These are phyloP conservation scores for Fusarium musae DNA, from an alignment of 2,329 filamentous ascomycete species.

Conservation along the genomic window DNA sequence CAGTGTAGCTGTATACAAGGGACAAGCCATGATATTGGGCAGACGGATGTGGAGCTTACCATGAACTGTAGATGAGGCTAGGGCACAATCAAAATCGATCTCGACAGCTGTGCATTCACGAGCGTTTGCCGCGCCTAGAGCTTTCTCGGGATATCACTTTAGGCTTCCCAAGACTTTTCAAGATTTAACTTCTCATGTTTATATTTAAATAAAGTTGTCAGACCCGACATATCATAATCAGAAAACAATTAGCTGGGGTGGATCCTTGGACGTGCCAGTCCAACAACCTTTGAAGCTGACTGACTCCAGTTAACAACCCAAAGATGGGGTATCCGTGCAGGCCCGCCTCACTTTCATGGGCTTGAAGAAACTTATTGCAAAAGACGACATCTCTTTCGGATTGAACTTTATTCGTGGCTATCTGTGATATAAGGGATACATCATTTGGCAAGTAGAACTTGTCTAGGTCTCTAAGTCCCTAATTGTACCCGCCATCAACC, in stretches of 20 bases:
- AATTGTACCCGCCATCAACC: background rate
- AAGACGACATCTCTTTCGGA: accelerated
- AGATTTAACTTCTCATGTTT: background rate
- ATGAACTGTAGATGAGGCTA: background rate
- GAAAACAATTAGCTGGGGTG: accelerated
- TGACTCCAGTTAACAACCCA: no score
- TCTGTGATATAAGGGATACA: accelerated
- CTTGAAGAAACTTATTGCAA: background rate
- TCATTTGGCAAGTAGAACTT: background rate
- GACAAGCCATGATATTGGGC: background rate
- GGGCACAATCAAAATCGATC: background rate
- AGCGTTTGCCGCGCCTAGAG: background rate
- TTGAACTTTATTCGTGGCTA: background rate
- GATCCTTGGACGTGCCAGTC: no score
- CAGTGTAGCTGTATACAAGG: no score
- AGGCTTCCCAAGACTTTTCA: accelerated
- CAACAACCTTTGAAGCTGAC: no score
- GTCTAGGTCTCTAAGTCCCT: background rate
- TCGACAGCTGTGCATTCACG: background rate
- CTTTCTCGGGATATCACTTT: accelerated
- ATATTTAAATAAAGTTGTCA: background rate
- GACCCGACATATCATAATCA: background rate
- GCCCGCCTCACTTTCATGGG: no score
- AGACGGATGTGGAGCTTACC: background rate
- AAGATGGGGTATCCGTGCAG: no score